Conservation (phyloP, 495 filamentous ascomycete species). For the Talaromyces borbonicus region DNA sequence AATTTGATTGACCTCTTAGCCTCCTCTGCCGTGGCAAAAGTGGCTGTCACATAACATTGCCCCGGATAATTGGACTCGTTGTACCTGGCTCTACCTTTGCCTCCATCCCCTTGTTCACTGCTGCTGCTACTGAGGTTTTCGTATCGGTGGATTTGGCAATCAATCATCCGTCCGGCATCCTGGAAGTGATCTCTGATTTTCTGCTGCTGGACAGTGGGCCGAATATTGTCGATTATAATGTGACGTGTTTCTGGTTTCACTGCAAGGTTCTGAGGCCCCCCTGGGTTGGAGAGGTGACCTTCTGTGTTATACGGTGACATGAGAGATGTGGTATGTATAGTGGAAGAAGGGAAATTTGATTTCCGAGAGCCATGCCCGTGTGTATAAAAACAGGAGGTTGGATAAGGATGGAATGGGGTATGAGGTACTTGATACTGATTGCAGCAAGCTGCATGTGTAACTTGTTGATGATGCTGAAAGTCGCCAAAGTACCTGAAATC, state of each 20-base stretch:
- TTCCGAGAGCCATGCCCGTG: not conserved
- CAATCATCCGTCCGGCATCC: not conserved
- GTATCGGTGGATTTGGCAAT: constrained; percentile 1
- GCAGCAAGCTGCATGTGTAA: not conserved
- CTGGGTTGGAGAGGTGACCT: not conserved
- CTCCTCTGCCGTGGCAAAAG: constrained; percentile 25
- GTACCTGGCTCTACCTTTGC: too few species aligned
- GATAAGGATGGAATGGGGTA: not conserved
- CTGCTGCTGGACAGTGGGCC: not conserved
- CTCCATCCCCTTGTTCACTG: not conserved
- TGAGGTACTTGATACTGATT: not conserved
- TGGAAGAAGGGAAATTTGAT: not conserved
- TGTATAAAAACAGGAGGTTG: not conserved
- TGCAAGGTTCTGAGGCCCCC: not conserved
- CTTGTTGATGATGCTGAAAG: not conserved
- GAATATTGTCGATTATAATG: constrained; percentile 3
- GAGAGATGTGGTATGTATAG: not conserved
- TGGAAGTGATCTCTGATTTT: constrained; percentile 1
- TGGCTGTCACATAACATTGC: constrained; percentile 19
- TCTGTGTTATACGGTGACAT: not conserved
- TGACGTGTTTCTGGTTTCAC: not conserved
- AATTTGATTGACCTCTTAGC: constrained; percentile 22
- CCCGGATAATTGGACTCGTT: not conserved
- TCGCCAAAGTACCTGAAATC: too few species aligned
- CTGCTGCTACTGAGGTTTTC: not conserved